Base-by-base conservation (phyloP, 2,329 filamentous ascomycete species). In the Xylariales sp. region DNA sequence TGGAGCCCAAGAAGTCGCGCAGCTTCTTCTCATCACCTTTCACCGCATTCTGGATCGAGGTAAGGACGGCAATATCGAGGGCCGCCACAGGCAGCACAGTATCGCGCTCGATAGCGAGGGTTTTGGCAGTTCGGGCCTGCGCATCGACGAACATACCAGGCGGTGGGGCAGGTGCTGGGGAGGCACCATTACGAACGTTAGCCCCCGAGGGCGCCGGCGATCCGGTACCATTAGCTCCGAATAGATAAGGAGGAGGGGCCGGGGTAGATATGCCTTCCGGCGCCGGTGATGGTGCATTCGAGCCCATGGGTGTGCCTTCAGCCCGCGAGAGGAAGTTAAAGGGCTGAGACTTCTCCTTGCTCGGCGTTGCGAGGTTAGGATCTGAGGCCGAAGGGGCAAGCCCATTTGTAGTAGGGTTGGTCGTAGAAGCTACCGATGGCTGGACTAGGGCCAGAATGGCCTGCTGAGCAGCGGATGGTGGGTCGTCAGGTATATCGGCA, bases 11-110 rank as follows among this genome's bases (percentile, higher is more conserved):
- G 54, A 95, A 85, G 56, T 98, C 93, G 37, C 88, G 84, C 46
- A 91, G 81, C 62, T 94, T 95, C 67, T 93, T 91, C 48, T 97
- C 89, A 57, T 97, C 91, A 40, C 84, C 84, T 45, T 84, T 85
- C 37, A 88, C 84, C 6, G 88, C 93, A 60, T 95, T 85, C 33
- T 85, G 77, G 54, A 97, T 95, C 33, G 83, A 90, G 13, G 86
- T 89, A 43, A 96, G 75, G 52, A 98, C 95, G 5, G 93, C 91
- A 44, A 83, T 77, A 59, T 97, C 91, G 18, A 98, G 78, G 0
- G 91, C 82, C 40, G 87, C 86, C 11, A 89, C 65, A 0, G 93
- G 90, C 4, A 96, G 74, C 23, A 93, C 83, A 28, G 80, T 74
- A 55, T 97, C 91, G 32, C 87, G 81, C 54, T 87, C 82, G 17